Evolutionary conservation across 306 rosid genomes (phyloP).

Genomic region (Cercis canadensis): DNA sequence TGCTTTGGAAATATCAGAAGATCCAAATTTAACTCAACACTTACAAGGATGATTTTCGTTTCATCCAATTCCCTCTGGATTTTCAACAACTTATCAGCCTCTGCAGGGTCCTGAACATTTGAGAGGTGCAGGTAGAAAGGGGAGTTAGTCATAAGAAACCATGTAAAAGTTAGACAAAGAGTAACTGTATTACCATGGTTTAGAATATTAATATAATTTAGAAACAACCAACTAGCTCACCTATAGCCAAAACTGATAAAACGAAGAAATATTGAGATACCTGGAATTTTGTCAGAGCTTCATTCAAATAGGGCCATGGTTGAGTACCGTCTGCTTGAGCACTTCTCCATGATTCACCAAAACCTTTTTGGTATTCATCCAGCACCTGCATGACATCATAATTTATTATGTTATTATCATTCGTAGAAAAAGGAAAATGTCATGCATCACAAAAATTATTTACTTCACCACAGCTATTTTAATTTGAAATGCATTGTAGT

Average conservation of each 20-base stretch:
- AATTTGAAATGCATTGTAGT: neutral
- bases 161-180: constrained; percentile 9
- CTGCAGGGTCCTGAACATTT: constrained; percentile 85
- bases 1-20: constrained; percentile 20
- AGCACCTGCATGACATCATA: constrained; percentile 59
- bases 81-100: constrained; percentile 94
- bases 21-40: constrained; percentile 34
- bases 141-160: constrained; percentile 3
- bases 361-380: constrained; percentile 82
- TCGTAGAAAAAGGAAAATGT: constrained; percentile 6
- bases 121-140: constrained; percentile 17
- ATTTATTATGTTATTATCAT: constrained; percentile 3
- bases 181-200: neutral
- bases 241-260: constrained; percentile 20
- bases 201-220: neutral
- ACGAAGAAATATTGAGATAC: constrained; percentile 42
- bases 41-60: constrained; percentile 96
- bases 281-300: constrained; percentile 84
- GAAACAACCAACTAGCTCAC: constrained; percentile 20
- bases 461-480: neutral
- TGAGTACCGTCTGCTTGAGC: constrained; percentile 62
- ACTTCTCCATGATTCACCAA: constrained; percentile 89
- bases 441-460: neutral
- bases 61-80: constrained; percentile 98
- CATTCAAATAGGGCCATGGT: constrained; percentile 88